Evolutionary conservation across 257 asterid species (phyloP).

Genomic region (Solanum corneliomulleri): DNA sequence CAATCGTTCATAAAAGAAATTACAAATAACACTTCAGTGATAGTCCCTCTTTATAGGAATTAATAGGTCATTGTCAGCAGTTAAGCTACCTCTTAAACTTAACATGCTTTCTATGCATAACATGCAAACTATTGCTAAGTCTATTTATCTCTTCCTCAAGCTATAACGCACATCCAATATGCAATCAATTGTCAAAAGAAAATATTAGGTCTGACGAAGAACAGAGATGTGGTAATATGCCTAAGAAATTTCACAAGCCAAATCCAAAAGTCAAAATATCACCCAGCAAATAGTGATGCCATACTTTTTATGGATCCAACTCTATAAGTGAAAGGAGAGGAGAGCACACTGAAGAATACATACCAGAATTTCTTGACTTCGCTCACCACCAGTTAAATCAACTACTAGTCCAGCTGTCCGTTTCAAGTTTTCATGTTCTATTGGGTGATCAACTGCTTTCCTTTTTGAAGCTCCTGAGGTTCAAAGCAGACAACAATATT

Average conservation of each 20-base stretch:
- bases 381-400: constrained; percentile 10
- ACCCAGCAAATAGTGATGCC: background rate
- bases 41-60: background rate
- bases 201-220: background rate
- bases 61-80: background rate
- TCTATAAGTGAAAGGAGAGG: background rate
- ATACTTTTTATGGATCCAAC: background rate
- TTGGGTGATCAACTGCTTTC: constrained; percentile 26
- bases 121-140: background rate
- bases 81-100: background rate
- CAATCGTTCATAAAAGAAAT: background rate
- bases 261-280: background rate
- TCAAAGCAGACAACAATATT: constrained; percentile 9
- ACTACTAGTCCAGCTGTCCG: constrained; percentile 19
- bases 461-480: constrained; percentile 24
- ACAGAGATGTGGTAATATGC: background rate
- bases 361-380: constrained; percentile 23
- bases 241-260: background rate
- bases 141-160: background rate
- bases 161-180: background rate
- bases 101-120: background rate
- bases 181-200: background rate
- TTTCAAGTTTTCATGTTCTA: constrained; percentile 33
- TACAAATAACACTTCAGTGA: background rate
- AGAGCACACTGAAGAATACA: background rate